Evolutionary conservation across 2,329 filamentous ascomycete genomes (phyloP), one percentile per base, ranked within the genome.

Genomic region (Neodidymelliopsis sp.): DNA sequence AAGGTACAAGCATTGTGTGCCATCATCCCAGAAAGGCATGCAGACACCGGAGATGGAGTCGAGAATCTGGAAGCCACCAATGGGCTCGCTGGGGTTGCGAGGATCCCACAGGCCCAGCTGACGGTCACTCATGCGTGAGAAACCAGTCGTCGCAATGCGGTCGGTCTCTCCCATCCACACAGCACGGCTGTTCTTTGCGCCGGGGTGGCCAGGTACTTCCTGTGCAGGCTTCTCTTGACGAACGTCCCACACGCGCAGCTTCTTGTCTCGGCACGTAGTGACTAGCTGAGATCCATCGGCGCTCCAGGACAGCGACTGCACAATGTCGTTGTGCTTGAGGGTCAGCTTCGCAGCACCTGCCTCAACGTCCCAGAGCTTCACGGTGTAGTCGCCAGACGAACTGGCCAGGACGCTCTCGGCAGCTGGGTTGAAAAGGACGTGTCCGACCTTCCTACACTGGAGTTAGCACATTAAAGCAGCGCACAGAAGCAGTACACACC

Each of bases 1-100:
- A 70, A 99, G 83, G 76, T 97, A 99, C 68, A 99, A 80, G 72
- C 91, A 95, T 77, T 94, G 91, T 41, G 90, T 96, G 53, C 92
- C 91, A 53, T 97, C 93, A 72, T 99, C 94, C 94, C 94, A 99
- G 84, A 99, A 97, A 23, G 94, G 94, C 90, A 99, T 97, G 82
- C 91, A 96, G 52, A 99, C 92, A 72, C 94, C 94, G 34, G 93
- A 97, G 67, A 96, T 96, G 35, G 91, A 95, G 76, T 99, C 94
- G 37, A 99, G 83, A 62, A 89, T 89, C 65, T 84, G 87, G 77
- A 97, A 97, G 12, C 91, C 92, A 39, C 90, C 91, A 65, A 97
- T 88, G 37, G 94, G 94, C 65, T 95, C 88, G 25, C 74, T 77
- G 13, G 86, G 84, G 57, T 85, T 87, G 62, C 92, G 89, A 36